A percentile compares a stretch with the other conserved stretches of the same genome.
phyloP scores from a whole-genome alignment of 1,284 basidiomycete species.

The Mycena sp. region DNA sequence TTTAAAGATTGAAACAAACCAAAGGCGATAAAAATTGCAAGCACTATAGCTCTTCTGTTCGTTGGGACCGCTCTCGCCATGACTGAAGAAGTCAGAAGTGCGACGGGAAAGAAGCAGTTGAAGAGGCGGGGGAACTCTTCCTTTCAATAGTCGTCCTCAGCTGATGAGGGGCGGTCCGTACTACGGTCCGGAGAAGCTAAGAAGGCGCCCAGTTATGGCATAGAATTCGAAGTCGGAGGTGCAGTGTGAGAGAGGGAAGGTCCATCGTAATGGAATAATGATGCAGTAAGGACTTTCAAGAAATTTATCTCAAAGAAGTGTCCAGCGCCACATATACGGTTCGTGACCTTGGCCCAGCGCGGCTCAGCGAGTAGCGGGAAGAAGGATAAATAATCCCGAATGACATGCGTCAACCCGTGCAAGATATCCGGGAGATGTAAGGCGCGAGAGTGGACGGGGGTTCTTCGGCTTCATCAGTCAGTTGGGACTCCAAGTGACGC shows the following conservation, averaged over 20 bases:
- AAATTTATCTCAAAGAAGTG: too few species aligned
- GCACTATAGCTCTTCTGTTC: slow-evolving; percentile 20
- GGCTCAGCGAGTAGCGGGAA: too few species aligned
- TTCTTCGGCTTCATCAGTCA: too few species aligned
- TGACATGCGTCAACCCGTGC: background rate
- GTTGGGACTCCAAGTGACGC: too few species aligned
- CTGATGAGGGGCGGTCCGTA: background rate
- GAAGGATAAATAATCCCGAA: background rate
- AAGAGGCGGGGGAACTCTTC: background rate
- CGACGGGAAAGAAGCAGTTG: slow-evolving; percentile 4
- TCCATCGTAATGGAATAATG: too few species aligned
- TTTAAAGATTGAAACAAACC: slow-evolving; percentile 29
- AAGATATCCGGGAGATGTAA: background rate
- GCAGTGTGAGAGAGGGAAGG: too few species aligned
- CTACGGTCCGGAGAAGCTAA: background rate
- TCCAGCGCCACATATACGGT: too few species aligned
- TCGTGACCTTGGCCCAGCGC: too few species aligned
- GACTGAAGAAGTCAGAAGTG: background rate
- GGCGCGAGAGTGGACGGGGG: background rate
- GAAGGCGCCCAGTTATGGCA: background rate
- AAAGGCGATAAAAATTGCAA: slow-evolving; percentile 32
- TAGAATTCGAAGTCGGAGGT: background rate
- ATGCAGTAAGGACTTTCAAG: too few species aligned
- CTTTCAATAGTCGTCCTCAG: slow-evolving; percentile 12
- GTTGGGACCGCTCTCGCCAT: slow-evolving; percentile 24